Percentiles rank a stretch among this genome's conserved stretches.
Evolutionary conservation across 2,329 filamentous ascomycete genomes (phyloP).

Genomic region (Penicillium sp.): DNA sequence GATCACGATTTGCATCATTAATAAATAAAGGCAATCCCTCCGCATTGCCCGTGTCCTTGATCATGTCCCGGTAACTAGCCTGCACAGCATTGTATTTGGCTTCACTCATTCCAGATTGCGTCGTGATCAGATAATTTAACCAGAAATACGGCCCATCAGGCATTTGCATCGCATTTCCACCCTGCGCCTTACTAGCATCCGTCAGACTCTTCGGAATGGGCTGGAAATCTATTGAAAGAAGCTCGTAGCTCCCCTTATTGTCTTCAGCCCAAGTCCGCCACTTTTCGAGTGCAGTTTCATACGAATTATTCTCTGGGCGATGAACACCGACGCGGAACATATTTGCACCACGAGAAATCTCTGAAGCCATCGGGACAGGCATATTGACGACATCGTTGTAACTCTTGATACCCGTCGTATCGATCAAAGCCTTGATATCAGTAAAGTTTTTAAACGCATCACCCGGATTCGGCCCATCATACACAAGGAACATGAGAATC

Average conservation of each 20-base stretch:
- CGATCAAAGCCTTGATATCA: conserved; percentile 29
- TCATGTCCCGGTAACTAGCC: conserved; percentile 32
- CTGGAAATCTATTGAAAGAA: conserved; percentile 30
- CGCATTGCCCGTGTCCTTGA: conserved; percentile 27
- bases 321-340: conserved; percentile 37
- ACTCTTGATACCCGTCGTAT: conserved; percentile 29
- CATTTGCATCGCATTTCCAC: conserved; percentile 37
- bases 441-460: conserved; percentile 35
- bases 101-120: conserved; percentile 24
- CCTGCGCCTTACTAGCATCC: conserved; percentile 32
- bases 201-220: conserved; percentile 32
- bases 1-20: conserved; percentile 35
- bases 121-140: conserved; percentile 31
- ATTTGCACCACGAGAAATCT: conserved; percentile 33
- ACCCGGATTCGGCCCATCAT: conserved; percentile 34
- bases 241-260: conserved; percentile 32
- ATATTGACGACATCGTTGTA: conserved; percentile 36
- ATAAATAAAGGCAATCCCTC: conserved; percentile 30
- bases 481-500: conserved; percentile 38
- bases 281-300: conserved; percentile 20
- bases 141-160: conserved; percentile 36
- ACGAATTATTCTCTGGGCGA: conserved; percentile 24
- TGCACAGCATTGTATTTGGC: conserved; percentile 28
- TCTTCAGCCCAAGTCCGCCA: conserved; percentile 32
- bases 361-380: conserved; percentile 30